These are phyloP conservation scores for Exophiala spinifera DNA, from an alignment of 2,329 filamentous ascomycete genomes.

Conservation along the genomic window DNA sequence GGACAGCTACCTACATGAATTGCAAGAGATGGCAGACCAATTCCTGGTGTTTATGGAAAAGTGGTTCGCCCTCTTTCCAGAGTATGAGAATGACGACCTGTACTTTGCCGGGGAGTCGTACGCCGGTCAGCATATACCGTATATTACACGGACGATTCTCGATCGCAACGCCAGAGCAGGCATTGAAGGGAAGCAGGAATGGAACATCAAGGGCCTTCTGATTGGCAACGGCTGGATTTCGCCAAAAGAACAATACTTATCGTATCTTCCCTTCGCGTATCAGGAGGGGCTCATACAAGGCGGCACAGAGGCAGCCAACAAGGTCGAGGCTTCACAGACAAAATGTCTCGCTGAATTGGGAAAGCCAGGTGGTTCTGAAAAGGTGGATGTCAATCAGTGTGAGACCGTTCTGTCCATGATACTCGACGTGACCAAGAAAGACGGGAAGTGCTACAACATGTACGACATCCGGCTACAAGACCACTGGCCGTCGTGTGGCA, in stretches of 20 bases:
- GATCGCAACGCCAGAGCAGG: conserved; percentile 70
- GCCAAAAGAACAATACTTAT: conserved; percentile 80
- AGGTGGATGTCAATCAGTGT: conserved; percentile 68
- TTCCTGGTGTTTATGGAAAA: conserved; percentile 87
- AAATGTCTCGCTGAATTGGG: conserved; percentile 64
- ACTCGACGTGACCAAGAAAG: conserved; percentile 61
- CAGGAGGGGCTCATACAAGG: conserved; percentile 69
- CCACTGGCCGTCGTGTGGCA: conserved; percentile 77
- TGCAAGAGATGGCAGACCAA: conserved; percentile 84
- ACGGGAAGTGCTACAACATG: conserved; percentile 79
- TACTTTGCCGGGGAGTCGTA: conserved; percentile 96
- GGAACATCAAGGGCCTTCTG: conserved; percentile 79
- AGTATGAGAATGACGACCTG: conserved; percentile 86
- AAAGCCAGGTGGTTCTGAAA: conserved; percentile 55
- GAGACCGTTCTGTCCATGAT: conserved; percentile 74
- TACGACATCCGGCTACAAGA: conserved; percentile 91
- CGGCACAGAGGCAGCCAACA: conserved; percentile 60
- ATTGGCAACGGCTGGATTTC: conserved; percentile 99
- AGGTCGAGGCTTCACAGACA: conserved; percentile 66
- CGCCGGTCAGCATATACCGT: conserved; percentile 94
- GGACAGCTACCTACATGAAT: conserved; percentile 77
- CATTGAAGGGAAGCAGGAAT: conserved; percentile 49
- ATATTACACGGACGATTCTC: conserved; percentile 88
- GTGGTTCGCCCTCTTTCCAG: conserved; percentile 85
- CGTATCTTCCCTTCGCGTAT: conserved; percentile 80